phyloP scores from a whole-genome alignment of 1,284 basidiomycete genomes.

The Spongiforma sp. region DNA sequence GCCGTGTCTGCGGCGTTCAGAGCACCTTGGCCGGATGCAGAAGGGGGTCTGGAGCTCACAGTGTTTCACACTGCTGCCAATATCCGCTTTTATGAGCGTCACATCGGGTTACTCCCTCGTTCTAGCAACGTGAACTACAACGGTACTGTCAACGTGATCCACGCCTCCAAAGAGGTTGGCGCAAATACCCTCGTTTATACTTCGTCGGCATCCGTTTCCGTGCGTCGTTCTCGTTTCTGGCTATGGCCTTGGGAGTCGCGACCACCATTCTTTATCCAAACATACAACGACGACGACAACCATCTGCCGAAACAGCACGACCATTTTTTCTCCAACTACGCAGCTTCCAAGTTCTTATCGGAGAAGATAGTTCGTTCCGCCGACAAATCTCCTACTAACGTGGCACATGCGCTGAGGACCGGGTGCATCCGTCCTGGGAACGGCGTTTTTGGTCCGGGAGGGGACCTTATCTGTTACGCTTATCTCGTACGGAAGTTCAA shows the following conservation, averaged over 20 bases:
- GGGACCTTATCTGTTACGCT: slow-evolving; percentile 67
- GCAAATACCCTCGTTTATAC: slow-evolving; percentile 63
- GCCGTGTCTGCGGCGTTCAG: slow-evolving; percentile 64
- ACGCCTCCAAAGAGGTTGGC: slow-evolving; percentile 46
- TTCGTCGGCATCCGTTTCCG: slow-evolving; percentile 61
- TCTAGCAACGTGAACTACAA: slow-evolving; percentile 66
- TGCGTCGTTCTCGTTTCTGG: slow-evolving; percentile 60
- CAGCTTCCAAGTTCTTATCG: slow-evolving; percentile 58
- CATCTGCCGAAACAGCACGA: slow-evolving; percentile 51
- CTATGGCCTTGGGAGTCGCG: slow-evolving; percentile 74
- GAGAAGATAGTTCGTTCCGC: slow-evolving; percentile 62
- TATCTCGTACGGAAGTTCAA: slow-evolving; percentile 64
- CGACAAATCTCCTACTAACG: slow-evolving; percentile 47
- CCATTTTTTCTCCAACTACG: slow-evolving; percentile 76
- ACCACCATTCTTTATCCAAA: slow-evolving; percentile 60
- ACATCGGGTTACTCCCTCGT: slow-evolving; percentile 50
- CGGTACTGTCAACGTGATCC: slow-evolving; percentile 68
- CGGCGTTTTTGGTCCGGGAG: slow-evolving; percentile 73
- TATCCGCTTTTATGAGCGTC: slow-evolving; percentile 77
- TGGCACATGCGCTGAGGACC: slow-evolving; percentile 52
- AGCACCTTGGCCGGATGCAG: slow-evolving; percentile 60
- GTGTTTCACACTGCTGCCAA: slow-evolving; percentile 77
- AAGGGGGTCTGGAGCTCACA: slow-evolving; percentile 46
- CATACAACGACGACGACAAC: slow-evolving; percentile 59
- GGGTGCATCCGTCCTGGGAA: slow-evolving; percentile 78